Evolutionary conservation across 805 yeast genomes (phyloP).

Genomic region (Kluyveromyces siamensis): DNA sequence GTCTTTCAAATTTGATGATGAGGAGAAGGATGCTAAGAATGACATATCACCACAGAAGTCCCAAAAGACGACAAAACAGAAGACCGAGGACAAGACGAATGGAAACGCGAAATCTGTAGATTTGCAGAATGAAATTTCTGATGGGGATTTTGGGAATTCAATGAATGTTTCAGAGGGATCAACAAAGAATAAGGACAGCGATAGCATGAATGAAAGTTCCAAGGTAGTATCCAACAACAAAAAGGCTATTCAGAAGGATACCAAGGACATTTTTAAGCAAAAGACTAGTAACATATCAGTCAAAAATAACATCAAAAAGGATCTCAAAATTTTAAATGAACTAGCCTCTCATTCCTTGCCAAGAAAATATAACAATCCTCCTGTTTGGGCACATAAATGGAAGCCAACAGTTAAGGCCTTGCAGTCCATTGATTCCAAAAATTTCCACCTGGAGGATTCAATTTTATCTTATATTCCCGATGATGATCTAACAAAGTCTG

Average conservation of each 20-base stretch:
- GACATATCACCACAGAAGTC: not conserved
- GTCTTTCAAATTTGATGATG: conserved; percentile 22
- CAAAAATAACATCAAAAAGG: conserved; percentile 26
- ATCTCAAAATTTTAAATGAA: conserved; percentile 21
- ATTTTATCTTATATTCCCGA: conserved; percentile 64
- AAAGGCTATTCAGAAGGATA: conserved; percentile 1
- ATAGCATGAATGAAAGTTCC: not conserved
- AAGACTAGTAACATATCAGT: conserved; percentile 23
- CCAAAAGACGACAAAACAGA: not conserved
- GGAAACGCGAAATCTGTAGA: not conserved
- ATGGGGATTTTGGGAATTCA: no score
- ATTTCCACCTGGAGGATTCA: conserved; percentile 30
- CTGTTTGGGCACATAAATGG: conserved; percentile 81
- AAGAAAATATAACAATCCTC: conserved; percentile 51
- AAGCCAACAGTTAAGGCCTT: conserved; percentile 34
- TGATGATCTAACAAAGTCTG: conserved; percentile 70
- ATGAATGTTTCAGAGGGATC: not conserved
- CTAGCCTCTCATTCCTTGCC: conserved; percentile 40
- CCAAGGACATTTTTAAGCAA: conserved; percentile 23
- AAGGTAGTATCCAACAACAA: not conserved
- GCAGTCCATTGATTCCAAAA: conserved; percentile 24
- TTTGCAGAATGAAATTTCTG: no score
- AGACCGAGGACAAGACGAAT: not conserved
- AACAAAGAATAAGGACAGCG: not conserved
- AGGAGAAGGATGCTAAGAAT: conserved; percentile 11